A percentile compares a stretch with the other conserved stretches of the same genome.
Conservation (phyloP, 495 filamentous ascomycete species). For the Apiosordaria backusii region DNA sequence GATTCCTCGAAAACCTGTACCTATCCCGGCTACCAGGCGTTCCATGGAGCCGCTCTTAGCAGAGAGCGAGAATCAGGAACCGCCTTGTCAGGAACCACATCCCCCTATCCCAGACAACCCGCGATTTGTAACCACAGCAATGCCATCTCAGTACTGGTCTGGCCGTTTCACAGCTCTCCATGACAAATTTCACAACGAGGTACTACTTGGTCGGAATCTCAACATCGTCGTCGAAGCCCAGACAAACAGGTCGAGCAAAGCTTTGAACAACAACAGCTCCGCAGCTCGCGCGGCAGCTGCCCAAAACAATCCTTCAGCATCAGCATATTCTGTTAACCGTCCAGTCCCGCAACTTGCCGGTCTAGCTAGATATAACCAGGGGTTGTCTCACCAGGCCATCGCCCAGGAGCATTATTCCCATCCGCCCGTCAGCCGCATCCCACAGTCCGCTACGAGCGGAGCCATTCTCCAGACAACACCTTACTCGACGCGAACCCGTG, state of each 20-base stretch:
- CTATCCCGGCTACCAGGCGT: slow-evolving; percentile 6
- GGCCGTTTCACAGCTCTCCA: slow-evolving; percentile 54
- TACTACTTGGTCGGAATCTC: slow-evolving; percentile 33
- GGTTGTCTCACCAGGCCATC: background rate
- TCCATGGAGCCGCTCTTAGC: slow-evolving; percentile 5
- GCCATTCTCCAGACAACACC: slow-evolving; percentile 24
- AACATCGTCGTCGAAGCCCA: slow-evolving; percentile 27
- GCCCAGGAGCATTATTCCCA: background rate
- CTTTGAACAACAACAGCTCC: slow-evolving; percentile 11
- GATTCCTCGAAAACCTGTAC: slow-evolving; percentile 3
- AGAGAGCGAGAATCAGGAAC: background rate
- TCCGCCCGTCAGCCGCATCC: slow-evolving; percentile 15
- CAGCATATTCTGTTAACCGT: slow-evolving; percentile 19
- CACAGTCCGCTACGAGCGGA: slow-evolving; percentile 28
- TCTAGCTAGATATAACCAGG: background rate
- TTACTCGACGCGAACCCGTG: background rate
- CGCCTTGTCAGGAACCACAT: background rate
- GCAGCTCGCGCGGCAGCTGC: slow-evolving; percentile 18
- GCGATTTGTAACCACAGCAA: slow-evolving; percentile 28
- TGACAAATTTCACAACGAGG: slow-evolving; percentile 50
- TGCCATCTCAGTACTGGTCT: slow-evolving; percentile 48
- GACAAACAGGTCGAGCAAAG: slow-evolving; percentile 19
- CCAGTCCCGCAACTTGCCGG: background rate
- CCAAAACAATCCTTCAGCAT: slow-evolving; percentile 25
- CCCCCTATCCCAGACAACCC: slow-evolving; percentile 14